Conservation (phyloP, 345 rosid species). For the Salix koriyanagi region DNA sequence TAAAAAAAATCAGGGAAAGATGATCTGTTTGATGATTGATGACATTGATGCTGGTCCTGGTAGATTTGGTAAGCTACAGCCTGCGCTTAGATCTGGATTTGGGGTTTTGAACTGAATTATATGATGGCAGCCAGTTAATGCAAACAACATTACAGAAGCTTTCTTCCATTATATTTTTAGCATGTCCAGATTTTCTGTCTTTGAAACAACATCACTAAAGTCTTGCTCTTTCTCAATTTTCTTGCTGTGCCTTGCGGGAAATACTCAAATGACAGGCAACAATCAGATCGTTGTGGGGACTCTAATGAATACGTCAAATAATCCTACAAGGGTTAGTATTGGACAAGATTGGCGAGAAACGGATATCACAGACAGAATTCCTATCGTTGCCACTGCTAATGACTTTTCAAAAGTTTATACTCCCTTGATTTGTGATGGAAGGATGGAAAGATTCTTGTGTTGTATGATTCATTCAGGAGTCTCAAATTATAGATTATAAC, state of each 20-base stretch:
- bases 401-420: constrained; percentile 86
- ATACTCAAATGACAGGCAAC: constrained; percentile 92
- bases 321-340: constrained; percentile 89
- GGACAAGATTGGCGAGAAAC: constrained; percentile 97
- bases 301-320: constrained; percentile 84
- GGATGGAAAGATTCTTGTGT: constrained; percentile 98
- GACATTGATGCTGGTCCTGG: constrained; percentile 98
- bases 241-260: constrained; percentile 36
- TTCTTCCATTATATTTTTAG: background rate
- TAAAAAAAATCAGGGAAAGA: constrained; percentile 68
- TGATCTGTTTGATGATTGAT: constrained; percentile 94
- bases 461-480: constrained; percentile 21
- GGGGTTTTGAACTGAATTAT: constrained; percentile 2
- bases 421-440: constrained; percentile 96
- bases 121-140: background rate
- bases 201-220: background rate
- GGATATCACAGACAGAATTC: constrained; percentile 73
- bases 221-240: background rate
- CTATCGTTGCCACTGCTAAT: constrained; percentile 85
- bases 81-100: background rate
- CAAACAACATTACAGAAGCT: background rate
- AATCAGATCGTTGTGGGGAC: constrained; percentile 93
- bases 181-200: background rate
- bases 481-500: too few relatives aligned
- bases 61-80: constrained; percentile 71